A percentile compares a stretch with the other conserved stretches of the same genome.
Conservation (phyloP, 805 yeast genomes). For the Saturnispora sanitii region DNA sequence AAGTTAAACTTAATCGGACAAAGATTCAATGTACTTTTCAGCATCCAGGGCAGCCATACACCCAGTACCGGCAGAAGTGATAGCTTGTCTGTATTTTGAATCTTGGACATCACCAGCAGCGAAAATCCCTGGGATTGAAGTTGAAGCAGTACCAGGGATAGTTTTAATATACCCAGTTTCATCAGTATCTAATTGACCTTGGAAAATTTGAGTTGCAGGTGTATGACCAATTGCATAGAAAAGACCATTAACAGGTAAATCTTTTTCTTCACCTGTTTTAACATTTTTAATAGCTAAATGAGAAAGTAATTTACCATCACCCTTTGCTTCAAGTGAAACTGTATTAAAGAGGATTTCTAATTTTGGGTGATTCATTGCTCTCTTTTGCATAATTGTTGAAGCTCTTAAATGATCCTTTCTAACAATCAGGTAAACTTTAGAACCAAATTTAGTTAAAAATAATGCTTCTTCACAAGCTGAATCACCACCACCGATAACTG, state of each 20-base stretch:
- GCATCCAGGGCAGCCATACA: slow-evolving; percentile 99
- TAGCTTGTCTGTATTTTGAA: slow-evolving; percentile 94
- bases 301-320: slow-evolving; percentile 78
- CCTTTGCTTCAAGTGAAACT: slow-evolving; percentile 79
- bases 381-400: slow-evolving; percentile 92
- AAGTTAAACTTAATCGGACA: slow-evolving; percentile 28
- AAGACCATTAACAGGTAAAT: slow-evolving; percentile 76
- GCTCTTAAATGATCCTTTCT: slow-evolving; percentile 95
- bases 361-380: slow-evolving; percentile 76
- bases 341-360: slow-evolving; percentile 85
- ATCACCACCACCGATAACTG: slow-evolving; percentile 98
- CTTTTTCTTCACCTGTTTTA: slow-evolving; percentile 57
- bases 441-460: slow-evolving; percentile 94
- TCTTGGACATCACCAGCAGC: slow-evolving; percentile 99
- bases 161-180: slow-evolving; percentile 85
- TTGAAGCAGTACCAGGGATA: slow-evolving; percentile 77
- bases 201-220: slow-evolving; percentile 84
- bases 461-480: slow-evolving; percentile 99
- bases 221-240: slow-evolving; percentile 97
- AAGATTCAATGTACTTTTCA: slow-evolving; percentile 60
- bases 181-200: slow-evolving; percentile 72
- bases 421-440: slow-evolving; percentile 86
- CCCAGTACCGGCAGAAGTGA: slow-evolving; percentile 98
- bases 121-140: slow-evolving; percentile 82
- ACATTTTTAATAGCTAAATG: slow-evolving; percentile 59